Conservation (phyloP, 1,284 basidiomycete species). For the Apiotrichum gracile region DNA sequence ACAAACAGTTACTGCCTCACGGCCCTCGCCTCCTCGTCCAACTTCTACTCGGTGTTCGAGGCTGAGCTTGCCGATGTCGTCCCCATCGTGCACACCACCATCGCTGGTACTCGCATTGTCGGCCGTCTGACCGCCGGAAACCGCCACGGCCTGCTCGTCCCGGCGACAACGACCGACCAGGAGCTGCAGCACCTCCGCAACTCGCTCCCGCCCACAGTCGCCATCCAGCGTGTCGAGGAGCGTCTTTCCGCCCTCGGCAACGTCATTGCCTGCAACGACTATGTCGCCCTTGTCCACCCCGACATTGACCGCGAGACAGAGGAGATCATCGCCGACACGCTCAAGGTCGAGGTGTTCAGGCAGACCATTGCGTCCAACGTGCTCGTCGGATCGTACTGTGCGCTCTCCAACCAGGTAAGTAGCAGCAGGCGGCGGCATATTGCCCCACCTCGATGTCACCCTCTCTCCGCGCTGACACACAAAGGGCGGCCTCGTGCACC, state of each 20-base stretch:
- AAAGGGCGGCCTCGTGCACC: slow-evolving; percentile 94
- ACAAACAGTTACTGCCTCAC: slow-evolving; percentile 72
- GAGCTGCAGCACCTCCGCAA: slow-evolving; percentile 97
- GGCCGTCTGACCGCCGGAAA: slow-evolving; percentile 92
- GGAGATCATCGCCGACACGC: slow-evolving; percentile 97
- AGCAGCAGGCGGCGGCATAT: not conserved
- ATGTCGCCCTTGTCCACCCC: slow-evolving; percentile 93
- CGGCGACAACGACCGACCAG: slow-evolving; percentile 92
- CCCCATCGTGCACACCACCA: slow-evolving; percentile 94
- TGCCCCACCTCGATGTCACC: not conserved
- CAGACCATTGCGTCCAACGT: slow-evolving; percentile 97
- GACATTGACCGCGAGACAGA: slow-evolving; percentile 98
- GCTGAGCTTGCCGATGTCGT: slow-evolving; percentile 87
- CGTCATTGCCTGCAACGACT: slow-evolving; percentile 97
- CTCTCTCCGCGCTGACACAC: not conserved
- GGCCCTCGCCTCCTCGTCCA: slow-evolving; percentile 89
- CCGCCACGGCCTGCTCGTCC: slow-evolving; percentile 92
- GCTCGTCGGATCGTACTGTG: slow-evolving; percentile 92
- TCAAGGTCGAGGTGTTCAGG: slow-evolving; percentile 98
- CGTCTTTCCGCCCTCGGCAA: slow-evolving; percentile 93
- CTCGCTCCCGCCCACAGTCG: slow-evolving; percentile 83
- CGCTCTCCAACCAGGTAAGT: slow-evolving; percentile 67
- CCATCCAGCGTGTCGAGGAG: slow-evolving; percentile 95
- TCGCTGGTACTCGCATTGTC: slow-evolving; percentile 90
- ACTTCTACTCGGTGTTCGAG: slow-evolving; percentile 98